A percentile compares a stretch with the other conserved stretches of the same genome.
Evolutionary conservation across 2,329 filamentous ascomycete genomes (phyloP).

Genomic region (Beauveria sp.): DNA sequence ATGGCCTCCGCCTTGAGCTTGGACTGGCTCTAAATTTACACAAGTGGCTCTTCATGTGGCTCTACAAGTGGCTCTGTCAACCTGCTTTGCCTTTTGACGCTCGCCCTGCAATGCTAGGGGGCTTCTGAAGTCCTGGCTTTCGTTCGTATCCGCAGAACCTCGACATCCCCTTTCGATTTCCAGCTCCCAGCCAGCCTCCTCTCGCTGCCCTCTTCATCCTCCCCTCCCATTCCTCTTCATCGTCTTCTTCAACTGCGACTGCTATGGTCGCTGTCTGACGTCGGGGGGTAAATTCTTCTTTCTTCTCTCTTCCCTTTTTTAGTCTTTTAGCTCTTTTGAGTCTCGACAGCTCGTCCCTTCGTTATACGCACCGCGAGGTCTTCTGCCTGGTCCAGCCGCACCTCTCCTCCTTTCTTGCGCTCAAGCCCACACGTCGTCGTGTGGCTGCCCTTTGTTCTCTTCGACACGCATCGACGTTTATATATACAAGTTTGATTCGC

Average conservation of each 20-base stretch:
- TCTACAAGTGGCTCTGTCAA: neutral
- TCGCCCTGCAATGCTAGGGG: constrained; percentile 6
- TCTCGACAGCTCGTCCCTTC: constrained; percentile 30
- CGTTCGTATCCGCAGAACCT: constrained; percentile 3
- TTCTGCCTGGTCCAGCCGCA: constrained; percentile 16
- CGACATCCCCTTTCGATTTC: constrained; percentile 6
- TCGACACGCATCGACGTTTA: constrained; percentile 5
- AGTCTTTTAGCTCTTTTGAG: constrained; percentile 17
- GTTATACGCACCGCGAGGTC: constrained; percentile 17
- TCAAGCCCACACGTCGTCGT: neutral
- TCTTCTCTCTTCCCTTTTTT: constrained; percentile 17
- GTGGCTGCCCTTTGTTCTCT: neutral
- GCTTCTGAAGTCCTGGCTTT: neutral
- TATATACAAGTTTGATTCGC: neutral
- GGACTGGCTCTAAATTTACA: neutral
- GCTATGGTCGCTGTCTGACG: constrained; percentile 10
- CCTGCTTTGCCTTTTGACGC: neutral
- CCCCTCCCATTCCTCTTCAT: neutral
- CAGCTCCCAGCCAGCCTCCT: neutral
- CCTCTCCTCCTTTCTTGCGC: constrained; percentile 7
- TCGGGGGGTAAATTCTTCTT: constrained; percentile 11
- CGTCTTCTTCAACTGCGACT: constrained; percentile 14
- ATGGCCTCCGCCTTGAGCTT: neutral
- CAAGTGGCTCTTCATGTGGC: no score
- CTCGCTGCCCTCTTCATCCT: neutral